phyloP scores from a whole-genome alignment of 306 rosid genomes.

The Cajanus cajan region DNA sequence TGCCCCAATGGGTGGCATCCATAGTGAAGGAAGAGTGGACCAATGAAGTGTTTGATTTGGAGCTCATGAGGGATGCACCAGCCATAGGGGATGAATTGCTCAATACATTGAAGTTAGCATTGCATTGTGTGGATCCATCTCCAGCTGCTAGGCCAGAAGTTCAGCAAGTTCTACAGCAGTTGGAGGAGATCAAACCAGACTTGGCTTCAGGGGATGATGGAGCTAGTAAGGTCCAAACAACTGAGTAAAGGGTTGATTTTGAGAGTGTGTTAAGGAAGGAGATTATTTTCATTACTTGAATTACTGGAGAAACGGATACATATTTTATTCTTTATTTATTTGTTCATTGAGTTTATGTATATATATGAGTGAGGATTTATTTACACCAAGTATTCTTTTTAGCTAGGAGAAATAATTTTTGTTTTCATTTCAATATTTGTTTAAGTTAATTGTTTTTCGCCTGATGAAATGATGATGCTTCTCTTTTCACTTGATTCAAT shows the following conservation, averaged over 20 bases:
- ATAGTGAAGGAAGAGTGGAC: conserved; percentile 90
- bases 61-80: conserved; percentile 72
- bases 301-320: conserved; percentile 13
- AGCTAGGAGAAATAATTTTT: conserved; percentile 29
- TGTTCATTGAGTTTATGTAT: conserved; percentile 32
- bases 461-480: conserved; percentile 1
- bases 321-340: conserved; percentile 45
- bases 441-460: not conserved
- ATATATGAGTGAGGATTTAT: conserved; percentile 28
- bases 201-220: conserved; percentile 52
- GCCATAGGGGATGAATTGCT: conserved; percentile 67
- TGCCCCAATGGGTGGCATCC: conserved; percentile 93
- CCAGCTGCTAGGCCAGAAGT: conserved; percentile 77
- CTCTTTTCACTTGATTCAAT: not conserved
- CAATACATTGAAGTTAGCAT: conserved; percentile 76
- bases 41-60: conserved; percentile 90
- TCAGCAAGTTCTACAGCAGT: conserved; percentile 71
- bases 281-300: conserved; percentile 2
- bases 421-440: conserved; percentile 32
- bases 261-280: not conserved
- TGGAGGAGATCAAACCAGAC: conserved; percentile 73
- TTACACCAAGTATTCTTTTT: conserved; percentile 35
- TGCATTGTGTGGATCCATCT: conserved; percentile 92
- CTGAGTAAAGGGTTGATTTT: conserved; percentile 28
- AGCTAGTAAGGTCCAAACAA: conserved; percentile 27